Evolutionary conservation across 2,329 filamentous ascomycete genomes (phyloP).

Genomic region (Penicillium corylophilum): DNA sequence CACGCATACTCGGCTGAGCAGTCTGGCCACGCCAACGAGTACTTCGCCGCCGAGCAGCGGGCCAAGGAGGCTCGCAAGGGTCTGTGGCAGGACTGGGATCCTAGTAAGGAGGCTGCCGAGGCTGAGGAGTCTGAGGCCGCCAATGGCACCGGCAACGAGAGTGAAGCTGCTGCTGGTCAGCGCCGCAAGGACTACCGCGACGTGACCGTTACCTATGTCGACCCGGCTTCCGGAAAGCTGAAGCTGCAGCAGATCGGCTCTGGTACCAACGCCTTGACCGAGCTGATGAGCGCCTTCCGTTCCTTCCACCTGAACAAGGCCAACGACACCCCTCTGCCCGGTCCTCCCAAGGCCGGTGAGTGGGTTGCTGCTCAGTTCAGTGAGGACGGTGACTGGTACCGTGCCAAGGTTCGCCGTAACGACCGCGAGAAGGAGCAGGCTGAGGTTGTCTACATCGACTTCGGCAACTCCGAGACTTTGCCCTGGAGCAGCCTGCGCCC

Average conservation of each 20-base stretch:
- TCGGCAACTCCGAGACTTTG: slow-evolving; percentile 88
- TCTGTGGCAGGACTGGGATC: slow-evolving; percentile 92
- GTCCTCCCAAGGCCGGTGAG: slow-evolving; percentile 85
- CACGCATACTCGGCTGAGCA: slow-evolving; percentile 96
- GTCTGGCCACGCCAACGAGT: slow-evolving; percentile 81
- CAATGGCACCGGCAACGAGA: slow-evolving; percentile 54
- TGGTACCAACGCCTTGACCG: slow-evolving; percentile 79
- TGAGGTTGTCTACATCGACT: slow-evolving; percentile 93
- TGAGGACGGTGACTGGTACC: slow-evolving; percentile 90
- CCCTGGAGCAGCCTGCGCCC: slow-evolving; percentile 81
- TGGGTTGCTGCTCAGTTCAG: slow-evolving; percentile 89
- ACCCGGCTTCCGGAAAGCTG: slow-evolving; percentile 70
- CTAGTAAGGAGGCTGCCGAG: slow-evolving; percentile 73
- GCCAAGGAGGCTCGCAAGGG: slow-evolving; percentile 88
- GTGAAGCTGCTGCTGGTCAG: slow-evolving; percentile 50
- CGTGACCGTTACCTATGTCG: slow-evolving; percentile 87
- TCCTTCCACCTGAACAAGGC: slow-evolving; percentile 83
- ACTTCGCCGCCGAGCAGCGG: slow-evolving; percentile 80
- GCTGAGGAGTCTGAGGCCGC: slow-evolving; percentile 49
- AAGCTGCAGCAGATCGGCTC: slow-evolving; percentile 90
- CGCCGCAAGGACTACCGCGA: slow-evolving; percentile 89
- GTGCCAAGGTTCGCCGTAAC: slow-evolving; percentile 84
- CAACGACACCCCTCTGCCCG: slow-evolving; percentile 71
- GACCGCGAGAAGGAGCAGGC: slow-evolving; percentile 85
- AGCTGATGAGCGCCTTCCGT: slow-evolving; percentile 87